Conservation (phyloP, 768 basidiomycete species). For the Grammothele lineata region DNA sequence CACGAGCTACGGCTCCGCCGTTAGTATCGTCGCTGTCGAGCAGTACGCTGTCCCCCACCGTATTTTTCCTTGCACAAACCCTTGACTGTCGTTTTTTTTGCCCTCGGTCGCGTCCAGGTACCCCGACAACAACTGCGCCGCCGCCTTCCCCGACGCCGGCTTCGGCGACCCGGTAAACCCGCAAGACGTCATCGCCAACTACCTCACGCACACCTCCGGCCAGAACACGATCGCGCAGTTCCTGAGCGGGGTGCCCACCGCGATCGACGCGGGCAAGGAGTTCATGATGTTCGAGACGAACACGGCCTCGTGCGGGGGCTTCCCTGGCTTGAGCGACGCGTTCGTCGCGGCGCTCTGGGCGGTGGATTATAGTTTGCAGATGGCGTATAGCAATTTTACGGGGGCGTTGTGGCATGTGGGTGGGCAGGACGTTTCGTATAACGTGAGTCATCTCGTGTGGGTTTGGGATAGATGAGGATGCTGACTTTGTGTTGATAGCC, state of each 20-base stretch:
- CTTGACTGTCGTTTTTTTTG: too few relatives aligned
- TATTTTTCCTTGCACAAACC: too few relatives aligned
- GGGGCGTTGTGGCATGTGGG: constrained; percentile 43
- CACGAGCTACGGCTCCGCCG: constrained; percentile 22
- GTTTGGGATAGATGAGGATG: too few relatives aligned
- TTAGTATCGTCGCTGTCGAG: constrained; percentile 38
- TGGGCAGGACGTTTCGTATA: constrained; percentile 48
- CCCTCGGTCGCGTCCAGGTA: constrained; percentile 24
- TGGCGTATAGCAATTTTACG: constrained; percentile 47
- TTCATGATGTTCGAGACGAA: constrained; percentile 54
- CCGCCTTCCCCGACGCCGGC: constrained; percentile 20
- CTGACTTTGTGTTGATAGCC: constrained; percentile 27
- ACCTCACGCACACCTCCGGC: constrained; percentile 41
- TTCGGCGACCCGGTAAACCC: constrained; percentile 27
- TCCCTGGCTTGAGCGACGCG: constrained; percentile 45
- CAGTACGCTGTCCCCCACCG: constrained; percentile 26
- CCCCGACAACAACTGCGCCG: constrained; percentile 33
- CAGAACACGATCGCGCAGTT: constrained; percentile 35
- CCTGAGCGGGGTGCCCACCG: constrained; percentile 29
- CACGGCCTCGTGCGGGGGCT: constrained; percentile 50
- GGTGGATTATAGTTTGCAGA: constrained; percentile 44
- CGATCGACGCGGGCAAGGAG: constrained; percentile 31
- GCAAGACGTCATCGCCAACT: constrained; percentile 38
- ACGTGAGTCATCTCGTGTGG: constrained; percentile 33
- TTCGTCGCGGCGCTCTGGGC: constrained; percentile 50